Evolutionary conservation across 768 basidiomycete species (phyloP).

Genomic region (Sporobolomyces pararoseus): DNA sequence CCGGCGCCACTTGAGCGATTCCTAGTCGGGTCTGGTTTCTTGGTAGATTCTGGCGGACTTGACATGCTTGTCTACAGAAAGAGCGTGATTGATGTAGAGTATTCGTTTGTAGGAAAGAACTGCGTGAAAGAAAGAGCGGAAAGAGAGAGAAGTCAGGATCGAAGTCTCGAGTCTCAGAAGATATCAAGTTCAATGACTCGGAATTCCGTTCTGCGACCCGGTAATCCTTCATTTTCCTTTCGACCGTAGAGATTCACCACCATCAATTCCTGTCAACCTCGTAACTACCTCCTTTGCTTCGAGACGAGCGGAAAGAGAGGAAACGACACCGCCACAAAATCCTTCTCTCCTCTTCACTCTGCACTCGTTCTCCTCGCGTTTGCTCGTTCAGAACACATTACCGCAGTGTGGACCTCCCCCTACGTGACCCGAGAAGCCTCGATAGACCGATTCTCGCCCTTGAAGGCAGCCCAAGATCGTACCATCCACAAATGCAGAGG

Average conservation of each 20-base stretch:
- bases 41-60: constrained; percentile 4
- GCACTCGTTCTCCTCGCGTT: too few relatives aligned
- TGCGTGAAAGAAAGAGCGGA: neutral
- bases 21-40: constrained; percentile 1
- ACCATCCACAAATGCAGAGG: neutral
- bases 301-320: too few relatives aligned
- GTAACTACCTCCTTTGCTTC: neutral
- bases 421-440: too few relatives aligned
- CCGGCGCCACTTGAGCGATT: constrained; percentile 4
- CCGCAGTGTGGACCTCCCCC: too few relatives aligned
- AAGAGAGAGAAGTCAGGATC: neutral
- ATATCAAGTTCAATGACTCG: neutral
- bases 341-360: too few relatives aligned
- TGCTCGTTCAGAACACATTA: too few relatives aligned
- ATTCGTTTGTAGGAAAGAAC: neutral
- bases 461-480: too few relatives aligned
- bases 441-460: too few relatives aligned
- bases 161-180: too few relatives aligned
- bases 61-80: neutral
- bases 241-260: neutral
- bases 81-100: neutral
- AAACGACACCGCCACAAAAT: too few relatives aligned
- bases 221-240: neutral
- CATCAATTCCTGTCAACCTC: neutral
- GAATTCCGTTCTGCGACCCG: neutral